Evolutionary conservation across 495 filamentous ascomycete genomes (phyloP).

Genomic region (Corynascus novoguineensis): DNA sequence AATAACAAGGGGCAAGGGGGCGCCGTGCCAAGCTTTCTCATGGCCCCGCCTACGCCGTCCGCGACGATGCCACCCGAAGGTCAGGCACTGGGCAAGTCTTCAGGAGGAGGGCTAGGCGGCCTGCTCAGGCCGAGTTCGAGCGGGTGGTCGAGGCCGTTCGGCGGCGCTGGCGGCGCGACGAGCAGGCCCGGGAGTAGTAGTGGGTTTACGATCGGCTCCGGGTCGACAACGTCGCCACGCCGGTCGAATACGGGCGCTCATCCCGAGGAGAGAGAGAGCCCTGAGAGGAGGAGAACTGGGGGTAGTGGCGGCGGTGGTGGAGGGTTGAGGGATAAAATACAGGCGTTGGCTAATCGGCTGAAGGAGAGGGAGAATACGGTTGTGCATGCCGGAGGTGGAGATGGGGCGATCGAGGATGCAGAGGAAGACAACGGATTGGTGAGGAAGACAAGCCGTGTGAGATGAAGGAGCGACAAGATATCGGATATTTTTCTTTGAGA

Average conservation of each 20-base stretch:
- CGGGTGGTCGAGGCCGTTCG: slow-evolving; percentile 26
- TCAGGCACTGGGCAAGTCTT: not conserved
- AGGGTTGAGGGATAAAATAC: slow-evolving; percentile 38
- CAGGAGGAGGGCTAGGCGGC: slow-evolving; percentile 6
- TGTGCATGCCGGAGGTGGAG: not conserved
- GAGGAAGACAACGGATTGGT: slow-evolving; percentile 9
- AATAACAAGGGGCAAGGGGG: not conserved
- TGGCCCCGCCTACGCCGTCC: slow-evolving; percentile 37
- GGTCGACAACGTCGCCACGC: not conserved
- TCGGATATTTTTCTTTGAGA: not conserved
- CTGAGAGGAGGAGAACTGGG: slow-evolving; percentile 23
- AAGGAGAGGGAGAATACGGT: slow-evolving; percentile 31
- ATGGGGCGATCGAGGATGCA: slow-evolving; percentile 5
- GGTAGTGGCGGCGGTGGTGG: slow-evolving; percentile 22
- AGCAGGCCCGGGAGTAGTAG: slow-evolving; percentile 22
- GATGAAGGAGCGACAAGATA: slow-evolving; percentile 1
- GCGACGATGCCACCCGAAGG: slow-evolving; percentile 12
- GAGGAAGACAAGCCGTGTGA: slow-evolving; percentile 19
- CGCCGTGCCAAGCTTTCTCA: slow-evolving; percentile 34
- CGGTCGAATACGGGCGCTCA: not conserved
- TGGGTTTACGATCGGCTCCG: slow-evolving; percentile 3
- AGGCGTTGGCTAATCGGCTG: slow-evolving; percentile 33
- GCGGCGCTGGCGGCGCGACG: slow-evolving; percentile 4
- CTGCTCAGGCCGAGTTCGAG: slow-evolving; percentile 29
- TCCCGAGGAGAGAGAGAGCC: not conserved